Base-by-base conservation (phyloP, 2,329 filamentous ascomycete genomes). In the Botrytis byssoidea region DNA sequence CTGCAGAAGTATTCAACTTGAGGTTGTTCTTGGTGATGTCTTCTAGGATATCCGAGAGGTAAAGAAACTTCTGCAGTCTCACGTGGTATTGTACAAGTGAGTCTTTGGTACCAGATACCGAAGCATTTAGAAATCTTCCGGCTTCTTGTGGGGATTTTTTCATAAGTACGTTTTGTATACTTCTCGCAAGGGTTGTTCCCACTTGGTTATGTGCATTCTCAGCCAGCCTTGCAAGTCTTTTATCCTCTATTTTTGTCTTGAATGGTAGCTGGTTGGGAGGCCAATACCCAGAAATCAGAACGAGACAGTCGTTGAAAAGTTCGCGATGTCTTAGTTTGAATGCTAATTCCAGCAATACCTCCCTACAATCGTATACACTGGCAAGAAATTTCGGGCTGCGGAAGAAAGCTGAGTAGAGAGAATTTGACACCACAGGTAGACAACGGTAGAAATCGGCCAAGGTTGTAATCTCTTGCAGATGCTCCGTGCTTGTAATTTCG, bases 111-210 rank as follows among this genome's bases (percentile, higher is more conserved):
- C 10, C 6, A 14, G 1, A n/a, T n/a, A 14, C 25, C 12, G 22
- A 22, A 51, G 9, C 22, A 2, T 4, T 14, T 6, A 51, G 20
- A 46, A 3, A 0, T 0, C 22, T 0, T 1, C 44, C 44, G 22
- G 18, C 44, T 3, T 22, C 0, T 1, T 0, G 1, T 18, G 20
- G 0, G 7, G 16, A 44, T 20, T 46, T 46, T 0, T 2, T 22
- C 7, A 1, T 9, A 3, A 46, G 44, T 46, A 46, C 3, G 18
- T 9, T 46, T 7, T 46, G 44, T 48, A 48, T 48, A 2, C 0
- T 48, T 48, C 44, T 48, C 4, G 20, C 44, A 0, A 10, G 44
- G 1, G 9, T 0, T n/a, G 25, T 14, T 6, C 25, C 22, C 4
- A n/a, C 12, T 0, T 9, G 25, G 48, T 51, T 51, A 4, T 9